Evolutionary conservation across 257 asterid genomes (phyloP).

Genomic region (Forsythia suspensa): DNA sequence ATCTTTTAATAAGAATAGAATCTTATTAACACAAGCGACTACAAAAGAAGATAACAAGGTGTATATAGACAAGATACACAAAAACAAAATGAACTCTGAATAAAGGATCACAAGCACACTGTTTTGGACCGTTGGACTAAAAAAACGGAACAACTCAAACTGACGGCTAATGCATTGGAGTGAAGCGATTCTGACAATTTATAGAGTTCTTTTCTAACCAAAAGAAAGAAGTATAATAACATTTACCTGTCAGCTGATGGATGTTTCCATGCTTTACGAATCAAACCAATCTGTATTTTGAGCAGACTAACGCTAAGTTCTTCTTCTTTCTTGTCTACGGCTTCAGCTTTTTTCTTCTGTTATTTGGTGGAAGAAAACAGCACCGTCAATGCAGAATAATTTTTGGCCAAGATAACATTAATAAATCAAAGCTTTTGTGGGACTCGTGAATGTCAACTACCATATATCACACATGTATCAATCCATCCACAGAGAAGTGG

Average conservation of each 20-base stretch:
- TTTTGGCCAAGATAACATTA: background rate
- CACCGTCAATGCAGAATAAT: constrained; percentile 6
- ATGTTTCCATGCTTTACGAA: constrained; percentile 88
- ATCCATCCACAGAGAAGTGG: background rate
- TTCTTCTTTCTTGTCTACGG: constrained; percentile 59
- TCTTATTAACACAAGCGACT: background rate
- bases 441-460: background rate
- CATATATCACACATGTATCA: background rate
- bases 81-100: background rate
- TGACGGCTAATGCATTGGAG: background rate
- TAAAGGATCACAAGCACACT: background rate
- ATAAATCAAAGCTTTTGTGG: background rate
- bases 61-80: background rate
- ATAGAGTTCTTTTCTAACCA: background rate
- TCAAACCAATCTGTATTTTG: constrained; percentile 78
- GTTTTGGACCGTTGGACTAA: background rate
- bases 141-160: background rate
- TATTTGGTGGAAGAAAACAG: constrained; percentile 17
- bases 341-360: constrained; percentile 52
- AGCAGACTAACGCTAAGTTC: constrained; percentile 79
- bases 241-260: constrained; percentile 94
- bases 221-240: background rate
- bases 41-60: constrained; percentile 5
- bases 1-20: background rate
- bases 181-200: background rate